Percentiles rank a stretch among this genome's conserved stretches.
Conservation (phyloP, 2,329 filamentous ascomycete genomes). For the Alternaria arbusti region DNA sequence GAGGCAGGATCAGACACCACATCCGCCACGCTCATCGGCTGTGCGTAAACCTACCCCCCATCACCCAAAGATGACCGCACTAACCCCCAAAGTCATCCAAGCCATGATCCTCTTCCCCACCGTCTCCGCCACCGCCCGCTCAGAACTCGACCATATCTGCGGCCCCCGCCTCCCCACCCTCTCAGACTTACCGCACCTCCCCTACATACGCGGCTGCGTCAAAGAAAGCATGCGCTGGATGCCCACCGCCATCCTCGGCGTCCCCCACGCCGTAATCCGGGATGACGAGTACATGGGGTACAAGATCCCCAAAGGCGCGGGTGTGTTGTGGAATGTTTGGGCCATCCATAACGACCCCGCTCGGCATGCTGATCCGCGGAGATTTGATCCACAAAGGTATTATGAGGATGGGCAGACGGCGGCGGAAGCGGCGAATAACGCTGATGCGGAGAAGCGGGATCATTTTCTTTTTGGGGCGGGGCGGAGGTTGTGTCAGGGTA, state of each 20-base stretch:
- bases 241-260: conserved; percentile 30
- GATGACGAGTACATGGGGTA: conserved; percentile 44
- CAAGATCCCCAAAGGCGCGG: conserved; percentile 47
- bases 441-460: conserved; percentile 37
- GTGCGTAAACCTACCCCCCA: background rate
- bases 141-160: conserved; percentile 38
- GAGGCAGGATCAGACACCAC: conserved; percentile 44
- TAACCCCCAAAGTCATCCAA: conserved; percentile 24
- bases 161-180: conserved; percentile 38
- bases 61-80: no score
- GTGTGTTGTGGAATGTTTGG: conserved; percentile 47
- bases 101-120: conserved; percentile 36
- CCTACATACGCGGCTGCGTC: conserved; percentile 34
- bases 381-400: conserved; percentile 54
- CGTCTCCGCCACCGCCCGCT: conserved; percentile 26
- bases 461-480: conserved; percentile 50
- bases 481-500: conserved; percentile 47
- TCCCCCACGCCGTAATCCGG: conserved; percentile 31
- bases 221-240: conserved; percentile 44
- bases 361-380: conserved; percentile 50
- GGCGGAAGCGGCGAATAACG: conserved; percentile 42
- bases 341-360: conserved; percentile 47
- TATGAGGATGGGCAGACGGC: conserved; percentile 31
- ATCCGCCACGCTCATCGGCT: conserved; percentile 26
- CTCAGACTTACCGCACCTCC: conserved; percentile 32